A percentile compares a stretch with the other conserved stretches of the same genome.
These are phyloP conservation scores for Hawksworthiomyces lignivorus DNA, from an alignment of 2,329 filamentous ascomycete species.

Conservation along the genomic window DNA sequence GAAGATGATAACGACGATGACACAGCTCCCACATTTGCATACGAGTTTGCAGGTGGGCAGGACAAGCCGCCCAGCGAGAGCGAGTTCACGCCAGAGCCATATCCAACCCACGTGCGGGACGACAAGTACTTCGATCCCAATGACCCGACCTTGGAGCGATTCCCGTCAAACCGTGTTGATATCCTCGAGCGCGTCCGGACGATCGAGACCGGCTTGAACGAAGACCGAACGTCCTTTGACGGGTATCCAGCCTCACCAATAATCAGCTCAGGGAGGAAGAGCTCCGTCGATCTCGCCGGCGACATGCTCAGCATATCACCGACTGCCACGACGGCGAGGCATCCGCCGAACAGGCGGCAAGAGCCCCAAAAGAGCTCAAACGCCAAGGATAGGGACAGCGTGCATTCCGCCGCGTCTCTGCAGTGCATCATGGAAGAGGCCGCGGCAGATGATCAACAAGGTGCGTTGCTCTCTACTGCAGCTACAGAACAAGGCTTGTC, in stretches of 20 bases:
- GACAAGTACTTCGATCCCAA: slow-evolving; percentile 29
- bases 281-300: slow-evolving; percentile 28
- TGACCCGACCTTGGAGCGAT: slow-evolving; percentile 41
- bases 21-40: slow-evolving; percentile 36
- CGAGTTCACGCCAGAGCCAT: neutral
- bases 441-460: slow-evolving; percentile 10
- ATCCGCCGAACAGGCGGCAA: neutral
- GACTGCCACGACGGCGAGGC: slow-evolving; percentile 12
- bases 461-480: neutral
- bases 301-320: slow-evolving; percentile 27
- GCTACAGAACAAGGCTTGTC: neutral
- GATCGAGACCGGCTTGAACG: slow-evolving; percentile 36
- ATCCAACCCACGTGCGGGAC: neutral
- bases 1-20: slow-evolving; percentile 12
- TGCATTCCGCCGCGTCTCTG: slow-evolving; percentile 30
- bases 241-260: slow-evolving; percentile 29
- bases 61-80: slow-evolving; percentile 15
- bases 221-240: slow-evolving; percentile 30
- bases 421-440: slow-evolving; percentile 38
- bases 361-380: neutral
- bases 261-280: slow-evolving; percentile 25
- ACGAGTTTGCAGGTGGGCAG: slow-evolving; percentile 35
- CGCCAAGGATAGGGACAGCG: slow-evolving; percentile 23
- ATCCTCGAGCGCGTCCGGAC: slow-evolving; percentile 39
- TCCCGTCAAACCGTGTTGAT: slow-evolving; percentile 36